Conservation (phyloP, 441 rosid species). For the Adansonia rubrostipa region DNA sequence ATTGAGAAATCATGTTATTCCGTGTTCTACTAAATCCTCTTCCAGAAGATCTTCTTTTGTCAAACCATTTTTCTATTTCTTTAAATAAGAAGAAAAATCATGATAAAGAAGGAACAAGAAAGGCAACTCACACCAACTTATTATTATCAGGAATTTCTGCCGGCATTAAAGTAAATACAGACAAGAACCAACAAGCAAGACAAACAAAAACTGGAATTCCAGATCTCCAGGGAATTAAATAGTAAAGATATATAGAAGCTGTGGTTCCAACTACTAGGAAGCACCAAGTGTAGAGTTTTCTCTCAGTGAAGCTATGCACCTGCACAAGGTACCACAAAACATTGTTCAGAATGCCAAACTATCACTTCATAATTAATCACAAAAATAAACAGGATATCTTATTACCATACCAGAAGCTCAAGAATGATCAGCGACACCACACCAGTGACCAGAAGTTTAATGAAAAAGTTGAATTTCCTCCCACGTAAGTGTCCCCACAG, state of each 20-base stretch:
- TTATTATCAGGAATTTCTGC: conserved; percentile 97
- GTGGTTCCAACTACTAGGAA: conserved; percentile 67
- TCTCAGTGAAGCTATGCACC: conserved; percentile 94
- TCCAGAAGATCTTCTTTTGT: conserved; percentile 1
- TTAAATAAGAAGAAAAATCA: conserved; percentile 21
- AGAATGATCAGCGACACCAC: conserved; percentile 62
- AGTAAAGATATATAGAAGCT: conserved; percentile 61
- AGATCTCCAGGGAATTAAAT: conserved; percentile 77
- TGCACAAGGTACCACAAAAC: conserved; percentile 46
- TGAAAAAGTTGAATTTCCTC: conserved; percentile 49
- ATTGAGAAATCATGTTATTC: not conserved
- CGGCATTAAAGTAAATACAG: conserved; percentile 89
- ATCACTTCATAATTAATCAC: conserved; percentile 25
- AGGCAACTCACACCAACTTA: conserved; percentile 72
- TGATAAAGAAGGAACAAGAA: conserved; percentile 26
- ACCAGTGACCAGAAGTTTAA: conserved; percentile 58
- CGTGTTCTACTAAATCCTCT: not conserved
- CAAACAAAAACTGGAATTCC: conserved; percentile 79
- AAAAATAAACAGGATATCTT: conserved; percentile 21
- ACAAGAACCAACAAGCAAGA: conserved; percentile 75
- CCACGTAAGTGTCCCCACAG: conserved; percentile 63
- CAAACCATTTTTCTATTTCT: conserved; percentile 19
- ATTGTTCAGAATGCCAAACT: conserved; percentile 29
- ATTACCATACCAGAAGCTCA: conserved; percentile 76
- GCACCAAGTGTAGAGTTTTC: conserved; percentile 92